Base-by-base conservation (phyloP, 805 yeast genomes). In the Saccharomycopsis microspora region DNA sequence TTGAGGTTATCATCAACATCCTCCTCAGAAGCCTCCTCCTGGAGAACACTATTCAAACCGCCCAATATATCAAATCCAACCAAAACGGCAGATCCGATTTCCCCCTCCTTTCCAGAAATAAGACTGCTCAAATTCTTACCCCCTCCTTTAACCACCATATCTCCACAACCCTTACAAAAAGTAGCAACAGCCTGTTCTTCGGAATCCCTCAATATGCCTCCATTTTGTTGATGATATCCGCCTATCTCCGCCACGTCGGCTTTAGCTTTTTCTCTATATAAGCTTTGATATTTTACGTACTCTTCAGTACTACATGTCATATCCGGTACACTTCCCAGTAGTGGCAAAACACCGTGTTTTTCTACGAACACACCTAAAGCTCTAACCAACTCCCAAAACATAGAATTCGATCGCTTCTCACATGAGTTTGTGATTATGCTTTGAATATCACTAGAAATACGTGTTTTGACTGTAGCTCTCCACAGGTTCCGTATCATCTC, bases 301-400 rank as follows among this genome's bases (percentile, higher is more conserved):
- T 68, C 68, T 5, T 64, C 61, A 0, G 96, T 81, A 52, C 79
- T 77, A 0, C 95, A 76, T 27, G 85, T 82, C 96, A 90, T 90
- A 60, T 89, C 97, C 0, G 96, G 95, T 4, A 89, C 59, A 0
- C 66, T 72, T 0, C 95, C 96, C 3, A 81, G 70, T 1, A 86
- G 62, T 0, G 96, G 95, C n/a, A 85, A 65, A 4, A 64, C 59
- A 1, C 67, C 64, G 3, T 58, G 55, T 42, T 63, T 57, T 28
- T 65, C 62, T 0, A 78, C 69, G 60, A 78, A 87, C 5, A 54
- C 51, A 40, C 70, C 64, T 44, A 86, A 64, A 0, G 88, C 83
- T 39, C 61, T 64, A 0, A 74, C 68, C 19, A 76, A 68, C 2
- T 74, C 59, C 95, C 95, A 87, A 57, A 85, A 32, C 5, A 35